Percentiles rank a stretch among this genome's conserved stretches.
These are phyloP conservation scores for Chlamydomonas sp. DNA, from an alignment of 139 green algal species.

Conservation along the genomic window DNA sequence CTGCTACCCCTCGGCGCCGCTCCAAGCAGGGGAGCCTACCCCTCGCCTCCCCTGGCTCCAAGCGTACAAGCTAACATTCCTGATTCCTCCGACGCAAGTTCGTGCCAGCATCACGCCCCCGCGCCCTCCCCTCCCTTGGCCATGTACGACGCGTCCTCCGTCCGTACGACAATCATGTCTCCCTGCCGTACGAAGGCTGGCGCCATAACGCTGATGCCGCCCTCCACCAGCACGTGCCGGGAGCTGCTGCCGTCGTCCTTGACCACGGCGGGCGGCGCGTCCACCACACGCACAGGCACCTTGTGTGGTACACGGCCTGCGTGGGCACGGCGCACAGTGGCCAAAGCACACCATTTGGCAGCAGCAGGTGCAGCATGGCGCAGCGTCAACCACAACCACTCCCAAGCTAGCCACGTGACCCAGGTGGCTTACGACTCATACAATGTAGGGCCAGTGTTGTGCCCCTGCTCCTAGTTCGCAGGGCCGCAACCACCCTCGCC, in stretches of 20 bases:
- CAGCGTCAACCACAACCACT: too few species aligned
- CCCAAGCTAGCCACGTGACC: too few species aligned
- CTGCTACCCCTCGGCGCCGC: too few species aligned
- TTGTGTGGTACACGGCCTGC: slow-evolving; percentile 34
- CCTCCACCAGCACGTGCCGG: slow-evolving; percentile 40
- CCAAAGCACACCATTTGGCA: not conserved
- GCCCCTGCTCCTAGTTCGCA: too few species aligned
- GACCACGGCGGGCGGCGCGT: slow-evolving; percentile 10
- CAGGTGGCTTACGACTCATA: too few species aligned
- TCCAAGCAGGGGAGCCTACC: too few species aligned
- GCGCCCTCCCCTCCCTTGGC: slow-evolving; percentile 9
- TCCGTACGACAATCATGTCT: slow-evolving; percentile 32
- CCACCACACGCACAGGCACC: slow-evolving; percentile 26
- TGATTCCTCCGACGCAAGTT: not conserved
- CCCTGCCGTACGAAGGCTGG: slow-evolving; percentile 22
- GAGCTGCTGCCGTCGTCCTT: slow-evolving; percentile 27
- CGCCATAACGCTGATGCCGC: slow-evolving; percentile 28
- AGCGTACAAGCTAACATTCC: too few species aligned
- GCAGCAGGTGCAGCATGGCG: too few species aligned
- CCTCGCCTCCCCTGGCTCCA: too few species aligned
- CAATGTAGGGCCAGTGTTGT: too few species aligned
- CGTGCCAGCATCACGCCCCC: not conserved
- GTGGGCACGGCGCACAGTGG: too few species aligned
- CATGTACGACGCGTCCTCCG: slow-evolving; percentile 22
- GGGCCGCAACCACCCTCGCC: too few species aligned